phyloP scores from a whole-genome alignment of 352 stramenopile species.

The Pythium vanterpoolii region DNA sequence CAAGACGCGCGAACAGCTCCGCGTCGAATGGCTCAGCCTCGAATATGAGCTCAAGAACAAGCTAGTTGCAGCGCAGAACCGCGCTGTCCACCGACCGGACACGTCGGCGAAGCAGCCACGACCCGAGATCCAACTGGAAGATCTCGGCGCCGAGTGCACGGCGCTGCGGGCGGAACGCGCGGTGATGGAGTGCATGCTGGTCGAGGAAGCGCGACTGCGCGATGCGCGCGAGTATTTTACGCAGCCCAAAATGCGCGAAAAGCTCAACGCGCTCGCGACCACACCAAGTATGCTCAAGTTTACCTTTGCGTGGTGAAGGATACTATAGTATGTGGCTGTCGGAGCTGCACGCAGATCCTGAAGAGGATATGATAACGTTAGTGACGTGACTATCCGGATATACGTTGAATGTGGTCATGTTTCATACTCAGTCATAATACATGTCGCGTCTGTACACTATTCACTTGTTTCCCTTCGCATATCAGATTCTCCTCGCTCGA shows the following conservation, averaged over 20 bases:
- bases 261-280: constrained; percentile 13
- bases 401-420: background rate
- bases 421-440: background rate
- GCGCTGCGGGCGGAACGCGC: background rate
- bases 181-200: constrained; percentile 1
- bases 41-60: constrained; percentile 11
- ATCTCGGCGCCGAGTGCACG: background rate
- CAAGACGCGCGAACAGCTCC: constrained; percentile 7
- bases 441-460: background rate
- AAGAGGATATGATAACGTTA: too few relatives aligned
- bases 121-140: background rate
- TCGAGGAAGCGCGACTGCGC: background rate
- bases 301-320: constrained; percentile 12
- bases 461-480: background rate
- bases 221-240: constrained; percentile 14
- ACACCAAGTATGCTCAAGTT: constrained; percentile 4
- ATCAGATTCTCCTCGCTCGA: too few relatives aligned
- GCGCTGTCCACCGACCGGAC: background rate
- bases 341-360: too few relatives aligned
- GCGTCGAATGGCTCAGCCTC: constrained; percentile 7
- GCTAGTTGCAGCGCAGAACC: background rate
- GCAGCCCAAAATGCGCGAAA: constrained; percentile 14
- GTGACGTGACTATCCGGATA: too few relatives aligned
- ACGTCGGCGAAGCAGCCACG: background rate
- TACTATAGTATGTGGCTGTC: too few relatives aligned